These are phyloP conservation scores for Calamus simplicifolius DNA, from an alignment of 176 grass and related monocot genomes.

Conservation along the genomic window DNA sequence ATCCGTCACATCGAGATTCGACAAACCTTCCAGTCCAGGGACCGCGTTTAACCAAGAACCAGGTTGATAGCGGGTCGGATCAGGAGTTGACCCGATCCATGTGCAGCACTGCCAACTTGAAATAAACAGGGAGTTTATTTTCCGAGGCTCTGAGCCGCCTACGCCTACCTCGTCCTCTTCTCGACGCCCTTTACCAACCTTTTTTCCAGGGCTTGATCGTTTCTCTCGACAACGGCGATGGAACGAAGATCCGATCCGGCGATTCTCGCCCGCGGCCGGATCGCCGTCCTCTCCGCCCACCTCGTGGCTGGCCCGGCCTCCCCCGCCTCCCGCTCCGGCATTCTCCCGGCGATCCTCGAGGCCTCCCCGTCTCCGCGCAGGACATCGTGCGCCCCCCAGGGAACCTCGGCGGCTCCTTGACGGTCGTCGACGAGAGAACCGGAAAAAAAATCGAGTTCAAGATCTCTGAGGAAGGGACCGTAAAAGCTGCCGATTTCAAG, in stretches of 20 bases:
- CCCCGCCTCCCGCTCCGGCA: neutral
- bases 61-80: no score
- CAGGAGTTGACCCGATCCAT: no score
- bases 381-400: conserved; percentile 9
- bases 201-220: neutral
- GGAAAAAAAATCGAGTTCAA: conserved; percentile 53
- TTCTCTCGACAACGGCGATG: neutral
- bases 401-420: conserved; percentile 41
- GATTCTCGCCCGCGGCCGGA: conserved; percentile 25
- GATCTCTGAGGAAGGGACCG: conserved; percentile 65
- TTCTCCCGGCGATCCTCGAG: conserved; percentile 26
- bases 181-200: neutral
- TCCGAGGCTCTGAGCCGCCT: neutral
- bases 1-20: no score
- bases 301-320: neutral
- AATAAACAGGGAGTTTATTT: no score
- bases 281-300: conserved; percentile 53
- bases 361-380: conserved; percentile 27
- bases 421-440: conserved; percentile 58
- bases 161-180: neutral
- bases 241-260: neutral
- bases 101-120: no score
- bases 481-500: conserved; percentile 78
- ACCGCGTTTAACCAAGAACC: no score
- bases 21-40: no score